Conservation (phyloP, 306 rosid species). For the Gynostemma pentaphyllum region DNA sequence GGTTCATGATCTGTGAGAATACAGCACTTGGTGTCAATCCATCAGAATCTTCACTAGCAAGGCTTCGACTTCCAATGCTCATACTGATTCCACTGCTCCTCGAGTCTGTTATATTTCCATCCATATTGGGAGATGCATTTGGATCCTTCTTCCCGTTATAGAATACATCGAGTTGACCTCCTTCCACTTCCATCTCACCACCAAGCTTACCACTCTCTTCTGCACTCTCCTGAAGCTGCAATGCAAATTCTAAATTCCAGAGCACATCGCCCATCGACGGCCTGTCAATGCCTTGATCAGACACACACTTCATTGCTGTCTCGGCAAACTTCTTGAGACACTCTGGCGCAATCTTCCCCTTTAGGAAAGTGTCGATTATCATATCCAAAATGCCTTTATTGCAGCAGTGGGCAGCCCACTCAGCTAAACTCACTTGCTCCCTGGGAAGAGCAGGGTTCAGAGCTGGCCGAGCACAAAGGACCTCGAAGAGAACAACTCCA, state of each 20-base stretch:
- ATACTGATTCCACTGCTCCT: constrained; percentile 88
- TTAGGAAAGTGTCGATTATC: constrained; percentile 65
- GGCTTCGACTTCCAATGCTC: constrained; percentile 98
- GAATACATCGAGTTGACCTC: constrained; percentile 31
- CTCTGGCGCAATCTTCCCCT: constrained; percentile 85
- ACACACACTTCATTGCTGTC: constrained; percentile 97
- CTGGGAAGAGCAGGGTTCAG: constrained; percentile 79
- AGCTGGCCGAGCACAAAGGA: constrained; percentile 93
- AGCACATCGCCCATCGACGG: constrained; percentile 98
- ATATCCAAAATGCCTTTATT: constrained; percentile 84
- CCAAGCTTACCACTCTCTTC: constrained; percentile 70
- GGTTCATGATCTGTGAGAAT: constrained; percentile 98
- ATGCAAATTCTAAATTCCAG: constrained; percentile 97
- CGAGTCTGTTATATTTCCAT: constrained; percentile 68
- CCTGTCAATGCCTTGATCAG: constrained; percentile 92
- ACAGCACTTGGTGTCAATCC: constrained; percentile 97
- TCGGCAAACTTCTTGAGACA: constrained; percentile 91
- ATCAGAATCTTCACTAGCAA: constrained; percentile 92
- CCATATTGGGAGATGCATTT: constrained; percentile 28
- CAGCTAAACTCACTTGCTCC: constrained; percentile 98
- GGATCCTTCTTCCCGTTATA: constrained; percentile 65
- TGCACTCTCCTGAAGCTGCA: constrained; percentile 98
- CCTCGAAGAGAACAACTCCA: constrained; percentile 92
- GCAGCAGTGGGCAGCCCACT: constrained; percentile 96
- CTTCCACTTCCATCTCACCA: constrained; percentile 30